Base-by-base conservation (phyloP, 179 eudicot genomes). In the Silene coronaria region DNA sequence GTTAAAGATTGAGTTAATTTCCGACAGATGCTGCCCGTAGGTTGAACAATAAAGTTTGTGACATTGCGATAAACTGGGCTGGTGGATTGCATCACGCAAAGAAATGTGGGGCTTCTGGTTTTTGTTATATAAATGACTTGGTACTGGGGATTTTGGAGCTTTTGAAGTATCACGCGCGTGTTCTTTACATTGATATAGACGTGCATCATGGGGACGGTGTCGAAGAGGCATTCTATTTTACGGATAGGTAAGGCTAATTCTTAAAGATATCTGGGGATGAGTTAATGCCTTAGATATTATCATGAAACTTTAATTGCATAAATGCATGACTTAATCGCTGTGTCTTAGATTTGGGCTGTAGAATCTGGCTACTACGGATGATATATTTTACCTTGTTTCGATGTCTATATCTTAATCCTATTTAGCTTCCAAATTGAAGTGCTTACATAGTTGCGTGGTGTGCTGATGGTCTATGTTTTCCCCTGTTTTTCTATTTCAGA, bases 171-270 rank as follows among this genome's bases (percentile, higher is more conserved):
- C 98, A 94, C 84, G 88, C 98, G 1, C 93, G 98, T 73, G 98
- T 94, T 65, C 87, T 94, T 60, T 94, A 94, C 84, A 92, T 94
- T 80, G 98, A 94, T 81, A 94, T 94, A 79, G 98, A 94, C 77
- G 98, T 94, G 42, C 98, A 94, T 80, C 98, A 94, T 79, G 98
- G 97, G 68, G 98, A 94, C 85, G 98, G 98, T 80, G 98, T 94
- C 70, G 98, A 94, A 87, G 98, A 94, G 84, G 98, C 98, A 80
- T 94, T 94, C 85, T 94, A 89, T 83, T 90, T 90, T 79, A 67
- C 71, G 36, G 71, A 67, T 21, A 67, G 71, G 71, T 34, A 19
- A 34, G 71, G 7, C 66, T 64, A 16, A 30, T 5, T 64, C 0
- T 11, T 28, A 14, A 14, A 24, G 19, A 13, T 26, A 32, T 23